Base-by-base conservation (phyloP, 371 early-diverging fungal genomes). In the Synchytrium microbalum region DNA sequence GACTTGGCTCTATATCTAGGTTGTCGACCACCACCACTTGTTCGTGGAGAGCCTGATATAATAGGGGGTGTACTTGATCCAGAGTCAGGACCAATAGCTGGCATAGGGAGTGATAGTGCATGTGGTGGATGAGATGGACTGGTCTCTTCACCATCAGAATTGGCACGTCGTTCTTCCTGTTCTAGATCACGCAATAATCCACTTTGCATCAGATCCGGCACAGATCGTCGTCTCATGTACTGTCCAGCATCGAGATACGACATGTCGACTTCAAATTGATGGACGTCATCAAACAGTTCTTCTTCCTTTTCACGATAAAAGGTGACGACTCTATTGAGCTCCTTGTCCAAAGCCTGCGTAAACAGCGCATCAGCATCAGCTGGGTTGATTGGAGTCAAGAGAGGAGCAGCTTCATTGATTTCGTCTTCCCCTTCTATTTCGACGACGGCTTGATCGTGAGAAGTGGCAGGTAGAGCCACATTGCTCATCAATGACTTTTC, bases 231-330 rank as follows among this genome's bases (percentile, higher is more conserved):
- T 38, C 46, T 38, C 46, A 19, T 5, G 19, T 38, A 38, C 46
- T 38, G 46, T 38, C 46, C 46, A 19, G 46, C 5, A 38, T 38
- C 46, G 10, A 38, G 46, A 19, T 38, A 38, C 19, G 46, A 38
- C 46, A 38, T 38, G 46, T 38, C 46, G 5, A 77, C 54, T 2
- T 59, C 71, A 19, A 38, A 38, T 19, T 38, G 10, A 19, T 87
- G 77, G 54, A 88, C 78, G 60, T 85, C 84, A 24, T 75, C 77
- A 58, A 85, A 79, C 16, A 92, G 77, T 67, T 91, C 91, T 0
- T 79, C 80, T 65, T 94, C 93, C 67, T 91, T 93, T 60, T 84
- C 83, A 16, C 75, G 70, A 75, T 94, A 95, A 66, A 94, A 94
- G 52, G 76, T 74, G 52, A 80, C 78, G 63, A 94, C 88, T 72